Conservation (phyloP, 148 eudicot genomes). For the Agrostemma githago region DNA sequence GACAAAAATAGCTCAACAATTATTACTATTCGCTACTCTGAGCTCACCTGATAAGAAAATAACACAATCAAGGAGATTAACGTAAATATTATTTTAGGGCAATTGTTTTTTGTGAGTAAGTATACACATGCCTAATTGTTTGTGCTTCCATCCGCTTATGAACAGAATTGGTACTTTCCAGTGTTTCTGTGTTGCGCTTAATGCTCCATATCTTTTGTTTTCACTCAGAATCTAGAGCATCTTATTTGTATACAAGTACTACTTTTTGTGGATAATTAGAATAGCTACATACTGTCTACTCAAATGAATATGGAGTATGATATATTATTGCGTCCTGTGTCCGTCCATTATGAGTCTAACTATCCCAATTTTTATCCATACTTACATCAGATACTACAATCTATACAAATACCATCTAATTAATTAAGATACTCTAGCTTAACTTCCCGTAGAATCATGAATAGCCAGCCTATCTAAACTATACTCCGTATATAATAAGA, state of each 20-base stretch:
- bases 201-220: neutral
- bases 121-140: too few species aligned
- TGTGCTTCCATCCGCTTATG: too few species aligned
- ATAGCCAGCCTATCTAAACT: neutral
- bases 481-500: neutral
- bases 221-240: neutral
- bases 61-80: too few species aligned
- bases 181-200: too few species aligned
- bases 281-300: too few species aligned
- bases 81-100: too few species aligned
- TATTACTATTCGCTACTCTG: too few species aligned
- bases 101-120: too few species aligned
- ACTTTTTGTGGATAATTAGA: neutral
- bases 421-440: neutral
- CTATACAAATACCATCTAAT: neutral
- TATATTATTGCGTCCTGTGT: neutral
- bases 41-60: too few species aligned
- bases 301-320: too few species aligned
- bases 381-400: neutral
- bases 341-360: neutral
- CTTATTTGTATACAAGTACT: neutral
- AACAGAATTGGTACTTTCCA: too few species aligned
- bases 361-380: neutral
- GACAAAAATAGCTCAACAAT: too few species aligned
- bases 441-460: neutral